Evolutionary conservation across 345 rosid species (phyloP), one percentile per base, ranked within the genome.

Genomic region (Pugionium cornutum): DNA sequence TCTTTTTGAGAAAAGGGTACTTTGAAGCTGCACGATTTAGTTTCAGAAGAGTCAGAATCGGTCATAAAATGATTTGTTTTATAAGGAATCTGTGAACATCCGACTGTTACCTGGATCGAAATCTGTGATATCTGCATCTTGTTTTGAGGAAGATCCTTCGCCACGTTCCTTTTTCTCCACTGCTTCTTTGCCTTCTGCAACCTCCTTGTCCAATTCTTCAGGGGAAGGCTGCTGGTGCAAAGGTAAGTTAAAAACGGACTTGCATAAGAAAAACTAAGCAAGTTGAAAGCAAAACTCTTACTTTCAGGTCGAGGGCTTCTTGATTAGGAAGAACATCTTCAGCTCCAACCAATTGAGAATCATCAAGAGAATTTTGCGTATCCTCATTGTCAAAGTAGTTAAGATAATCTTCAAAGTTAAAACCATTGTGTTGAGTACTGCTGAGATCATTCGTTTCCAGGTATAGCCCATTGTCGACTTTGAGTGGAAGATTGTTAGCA

Each of bases 361-460:
- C 78, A 75, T 86, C 92, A 59, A 80, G 77, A 68, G 70, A 51
- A 47, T 72, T 46, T 39, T 70, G 73, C 36, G 63, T n/a, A 35
- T 43, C 68, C 39, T 77, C 87, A 44, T 79, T 85, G 78, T 89
- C 96, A 39, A 67, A 77, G 80, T 83, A 86, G 61, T 73, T 82
- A 35, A 94, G 89, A 52, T 81, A 94, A 58, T 94, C 96, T 7
- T 83, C 92, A 40, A 79, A 58, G 75, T 80, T 81, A 68, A 88
- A 88, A 68, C 71, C 81, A 49, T 80, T 80, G 18, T 74, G 76
- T 68, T 78, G 88, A 7, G 70, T 58, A 74, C 67, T 72, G 35
- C 82, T 75, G 65, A 89, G 91, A 74, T 94, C 97, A 55, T 83
- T 81, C 35, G 91, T 78, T 69, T 86, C 90, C 48, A 88, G 70